phyloP scores from a whole-genome alignment of 2,329 filamentous ascomycete species.

The Anisogramma anomala region DNA sequence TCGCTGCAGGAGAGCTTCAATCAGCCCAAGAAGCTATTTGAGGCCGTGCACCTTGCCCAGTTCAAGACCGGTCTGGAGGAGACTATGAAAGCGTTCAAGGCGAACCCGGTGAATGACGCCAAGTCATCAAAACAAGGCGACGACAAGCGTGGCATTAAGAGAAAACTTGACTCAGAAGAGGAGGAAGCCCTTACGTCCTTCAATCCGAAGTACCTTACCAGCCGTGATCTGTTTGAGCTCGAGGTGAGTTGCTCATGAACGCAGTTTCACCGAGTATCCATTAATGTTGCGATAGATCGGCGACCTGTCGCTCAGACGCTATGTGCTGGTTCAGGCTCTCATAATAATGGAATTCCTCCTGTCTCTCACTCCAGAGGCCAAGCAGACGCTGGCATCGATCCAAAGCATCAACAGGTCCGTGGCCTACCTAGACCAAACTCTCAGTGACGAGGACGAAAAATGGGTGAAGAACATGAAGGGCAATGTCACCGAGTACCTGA shows the following conservation, averaged over 20 bases:
- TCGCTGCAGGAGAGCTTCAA: conserved; percentile 85
- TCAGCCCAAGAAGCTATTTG: conserved; percentile 74
- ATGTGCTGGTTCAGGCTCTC: conserved; percentile 88
- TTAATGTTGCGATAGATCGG: no score
- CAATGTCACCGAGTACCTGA: conserved; percentile 71
- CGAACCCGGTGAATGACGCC: conserved; percentile 37
- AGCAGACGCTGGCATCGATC: conserved; percentile 61
- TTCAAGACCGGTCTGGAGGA: conserved; percentile 71
- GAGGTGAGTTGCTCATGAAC: conserved; percentile 60
- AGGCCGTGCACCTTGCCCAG: conserved; percentile 56
- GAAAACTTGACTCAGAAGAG: conserved; percentile 53
- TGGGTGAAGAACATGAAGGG: conserved; percentile 75
- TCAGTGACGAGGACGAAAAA: conserved; percentile 77
- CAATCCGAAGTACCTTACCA: conserved; percentile 98
- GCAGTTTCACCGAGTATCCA: no score
- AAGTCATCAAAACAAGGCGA: conserved; percentile 42
- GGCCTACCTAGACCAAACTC: conserved; percentile 61
- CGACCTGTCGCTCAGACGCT: conserved; percentile 85
- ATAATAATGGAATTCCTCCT: conserved; percentile 92
- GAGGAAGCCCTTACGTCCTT: conserved; percentile 62
- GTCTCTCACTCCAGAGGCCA: conserved; percentile 73
- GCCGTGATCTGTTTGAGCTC: conserved; percentile 85
- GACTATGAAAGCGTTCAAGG: conserved; percentile 44
- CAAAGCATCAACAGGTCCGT: conserved; percentile 69
- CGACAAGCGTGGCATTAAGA: conserved; percentile 58